phyloP scores from a whole-genome alignment of 441 rosid species.

The Gossypium davidsonii region DNA sequence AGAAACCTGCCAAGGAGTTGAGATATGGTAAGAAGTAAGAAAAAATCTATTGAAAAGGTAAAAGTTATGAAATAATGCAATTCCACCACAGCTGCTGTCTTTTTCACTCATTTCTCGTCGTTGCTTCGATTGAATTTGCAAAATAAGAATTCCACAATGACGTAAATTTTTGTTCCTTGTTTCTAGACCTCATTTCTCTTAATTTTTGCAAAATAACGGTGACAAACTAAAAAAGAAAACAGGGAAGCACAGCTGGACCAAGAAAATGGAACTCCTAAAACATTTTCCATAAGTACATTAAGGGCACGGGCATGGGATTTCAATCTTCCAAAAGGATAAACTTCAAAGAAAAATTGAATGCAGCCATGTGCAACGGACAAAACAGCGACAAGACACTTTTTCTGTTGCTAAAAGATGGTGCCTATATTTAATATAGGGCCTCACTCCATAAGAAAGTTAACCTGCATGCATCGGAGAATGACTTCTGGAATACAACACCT shows the following conservation, averaged over 20 bases:
- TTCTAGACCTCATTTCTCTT: neutral
- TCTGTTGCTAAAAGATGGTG: neutral
- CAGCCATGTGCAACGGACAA: neutral
- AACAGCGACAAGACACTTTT: neutral
- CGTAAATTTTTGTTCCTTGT: neutral
- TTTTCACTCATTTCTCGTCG: neutral
- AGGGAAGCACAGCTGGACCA: neutral
- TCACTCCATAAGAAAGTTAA: conserved; percentile 22
- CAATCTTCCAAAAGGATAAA: neutral
- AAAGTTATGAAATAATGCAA: neutral
- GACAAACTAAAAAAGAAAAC: neutral
- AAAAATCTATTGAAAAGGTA: neutral
- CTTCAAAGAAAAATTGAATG: neutral
- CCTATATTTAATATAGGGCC: neutral
- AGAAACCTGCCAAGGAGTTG: conserved; percentile 50
- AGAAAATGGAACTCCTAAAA: neutral
- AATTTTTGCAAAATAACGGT: neutral
- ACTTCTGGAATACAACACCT: conserved; percentile 94
- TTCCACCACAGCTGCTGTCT: neutral
- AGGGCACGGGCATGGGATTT: neutral
- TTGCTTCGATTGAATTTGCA: neutral
- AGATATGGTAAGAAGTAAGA: neutral
- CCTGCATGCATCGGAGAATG: conserved; percentile 90
- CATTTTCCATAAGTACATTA: neutral
- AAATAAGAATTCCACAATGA: neutral